Percentiles rank a stretch among this genome's conserved stretches.
Conservation (phyloP, 257 asterid genomes). For the Striga asiatica region DNA sequence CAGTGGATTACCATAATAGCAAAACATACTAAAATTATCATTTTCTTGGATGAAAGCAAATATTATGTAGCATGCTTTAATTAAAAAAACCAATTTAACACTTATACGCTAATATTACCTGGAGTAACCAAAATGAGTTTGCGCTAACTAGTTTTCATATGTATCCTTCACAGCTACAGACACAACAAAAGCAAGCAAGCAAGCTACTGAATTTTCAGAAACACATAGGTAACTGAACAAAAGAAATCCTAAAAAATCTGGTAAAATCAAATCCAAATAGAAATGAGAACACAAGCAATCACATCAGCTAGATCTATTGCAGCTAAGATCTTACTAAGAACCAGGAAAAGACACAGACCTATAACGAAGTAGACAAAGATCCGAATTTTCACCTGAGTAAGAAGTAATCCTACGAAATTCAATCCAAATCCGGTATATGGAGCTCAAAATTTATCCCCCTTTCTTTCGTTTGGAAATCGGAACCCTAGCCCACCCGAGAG, state of each 20-base stretch:
- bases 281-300: neutral
- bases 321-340: constrained; percentile 2
- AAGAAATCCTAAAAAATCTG: neutral
- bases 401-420: neutral
- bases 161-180: neutral
- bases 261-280: neutral
- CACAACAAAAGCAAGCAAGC: neutral
- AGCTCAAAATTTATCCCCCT: neutral
- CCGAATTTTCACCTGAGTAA: constrained; percentile 16
- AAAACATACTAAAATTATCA: no score
- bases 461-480: constrained; percentile 15
- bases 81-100: neutral
- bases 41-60: no score
- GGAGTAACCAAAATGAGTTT: neutral
- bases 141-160: neutral
- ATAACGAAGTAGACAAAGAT: neutral
- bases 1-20: no score
- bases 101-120: neutral
- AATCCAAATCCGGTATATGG: neutral
- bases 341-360: neutral
- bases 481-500: constrained; percentile 21
- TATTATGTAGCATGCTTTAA: no score
- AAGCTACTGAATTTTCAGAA: neutral
- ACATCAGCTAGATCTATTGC: constrained; percentile 15
- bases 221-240: neutral